Evolutionary conservation across 306 rosid genomes (phyloP).

Genomic region (Quercus glauca): DNA sequence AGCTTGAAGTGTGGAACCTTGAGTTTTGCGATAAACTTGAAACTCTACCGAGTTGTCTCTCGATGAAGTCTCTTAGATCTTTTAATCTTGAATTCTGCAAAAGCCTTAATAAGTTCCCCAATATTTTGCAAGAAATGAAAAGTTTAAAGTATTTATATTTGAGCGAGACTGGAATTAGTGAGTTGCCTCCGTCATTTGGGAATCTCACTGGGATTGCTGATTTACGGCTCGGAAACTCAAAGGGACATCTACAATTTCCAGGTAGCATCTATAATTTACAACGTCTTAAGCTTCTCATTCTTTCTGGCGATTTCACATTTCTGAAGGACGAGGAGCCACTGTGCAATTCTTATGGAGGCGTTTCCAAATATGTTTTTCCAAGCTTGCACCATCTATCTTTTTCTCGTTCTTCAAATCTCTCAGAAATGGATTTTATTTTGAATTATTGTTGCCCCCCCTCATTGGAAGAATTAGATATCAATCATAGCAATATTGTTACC

Average conservation of each 20-base stretch:
- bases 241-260: too few species aligned
- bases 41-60: neutral
- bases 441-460: too few species aligned
- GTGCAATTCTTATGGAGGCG: too few species aligned
- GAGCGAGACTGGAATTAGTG: neutral
- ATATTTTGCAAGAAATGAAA: neutral
- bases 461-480: rapidly evolving
- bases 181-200: conserved; percentile 19
- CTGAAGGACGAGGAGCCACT: too few species aligned
- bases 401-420: rapidly evolving
- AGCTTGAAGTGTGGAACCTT: neutral
- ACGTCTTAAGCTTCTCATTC: rapidly evolving
- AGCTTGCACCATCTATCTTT: rapidly evolving
- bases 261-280: too few species aligned
- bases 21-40: rapidly evolving
- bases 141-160: neutral
- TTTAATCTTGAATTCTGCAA: neutral
- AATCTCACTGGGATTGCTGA: conserved; percentile 38
- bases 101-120: conserved; percentile 13
- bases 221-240: neutral
- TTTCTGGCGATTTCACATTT: rapidly evolving
- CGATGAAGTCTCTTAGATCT: conserved; percentile 6
- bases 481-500: rapidly evolving
- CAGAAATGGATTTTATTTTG: too few species aligned
- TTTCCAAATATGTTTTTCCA: too few species aligned